Percentiles rank a stretch among this genome's conserved stretches.
These are phyloP conservation scores for Myriosclerotinia scirpicola DNA, from an alignment of 2,329 filamentous ascomycete species.

Conservation along the genomic window DNA sequence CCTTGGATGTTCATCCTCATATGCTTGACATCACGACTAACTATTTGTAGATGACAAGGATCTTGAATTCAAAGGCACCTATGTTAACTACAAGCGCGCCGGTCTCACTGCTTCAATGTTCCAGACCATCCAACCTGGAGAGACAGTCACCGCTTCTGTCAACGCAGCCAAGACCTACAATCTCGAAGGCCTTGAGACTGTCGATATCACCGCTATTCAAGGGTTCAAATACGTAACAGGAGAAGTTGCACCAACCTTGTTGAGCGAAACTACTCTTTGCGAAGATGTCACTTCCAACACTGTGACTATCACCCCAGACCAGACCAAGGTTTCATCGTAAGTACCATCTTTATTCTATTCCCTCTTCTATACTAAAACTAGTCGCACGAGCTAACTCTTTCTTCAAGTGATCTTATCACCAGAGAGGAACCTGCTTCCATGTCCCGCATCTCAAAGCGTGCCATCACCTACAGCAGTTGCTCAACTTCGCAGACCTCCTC, in stretches of 20 bases:
- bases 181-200: conserved; percentile 29
- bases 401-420: conserved; percentile 27
- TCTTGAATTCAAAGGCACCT: conserved; percentile 32
- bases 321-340: conserved; percentile 30
- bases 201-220: conserved; percentile 32
- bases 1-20: neutral
- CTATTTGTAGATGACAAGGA: conserved; percentile 26
- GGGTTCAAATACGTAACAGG: conserved; percentile 33
- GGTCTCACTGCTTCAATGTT: conserved; percentile 28
- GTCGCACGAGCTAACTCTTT: neutral
- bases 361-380: neutral
- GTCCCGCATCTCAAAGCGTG: conserved; percentile 33
- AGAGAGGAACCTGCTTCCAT: conserved; percentile 20
- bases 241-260: conserved; percentile 25
- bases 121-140: conserved; percentile 31
- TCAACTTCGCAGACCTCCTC: conserved; percentile 27
- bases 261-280: conserved; percentile 25
- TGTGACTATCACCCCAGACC: conserved; percentile 32
- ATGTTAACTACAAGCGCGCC: conserved; percentile 32
- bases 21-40: conserved; percentile 2
- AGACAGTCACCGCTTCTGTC: conserved; percentile 30
- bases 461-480: conserved; percentile 31
- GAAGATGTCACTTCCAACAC: conserved; percentile 27
- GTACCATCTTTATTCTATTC: conserved; percentile 2
- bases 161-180: conserved; percentile 34